These are phyloP conservation scores for Podila horticola DNA, from an alignment of 192 early-diverging fungal species.

Conservation along the genomic window DNA sequence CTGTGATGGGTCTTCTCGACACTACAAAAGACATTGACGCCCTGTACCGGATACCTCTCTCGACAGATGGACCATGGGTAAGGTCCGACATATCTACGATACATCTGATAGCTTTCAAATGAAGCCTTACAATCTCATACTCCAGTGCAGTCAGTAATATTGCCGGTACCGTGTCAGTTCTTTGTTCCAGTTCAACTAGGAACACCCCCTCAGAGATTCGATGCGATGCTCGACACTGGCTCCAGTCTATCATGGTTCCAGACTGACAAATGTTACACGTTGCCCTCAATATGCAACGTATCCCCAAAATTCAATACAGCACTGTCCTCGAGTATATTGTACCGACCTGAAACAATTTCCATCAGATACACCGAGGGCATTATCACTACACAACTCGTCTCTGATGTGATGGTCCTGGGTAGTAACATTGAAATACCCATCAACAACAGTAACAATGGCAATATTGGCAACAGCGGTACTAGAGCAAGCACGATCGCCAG, in stretches of 20 bases:
- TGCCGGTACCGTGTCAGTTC: slow-evolving; percentile 1
- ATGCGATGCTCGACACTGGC: slow-evolving; percentile 40
- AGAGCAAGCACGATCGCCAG: background rate
- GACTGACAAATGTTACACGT: slow-evolving; percentile 3
- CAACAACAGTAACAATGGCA: background rate
- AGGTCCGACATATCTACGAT: background rate
- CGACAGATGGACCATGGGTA: slow-evolving; percentile 42
- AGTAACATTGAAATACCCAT: background rate
- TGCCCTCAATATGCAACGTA: slow-evolving; percentile 6
- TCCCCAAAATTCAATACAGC: slow-evolving; percentile 30
- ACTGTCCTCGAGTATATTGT: slow-evolving; percentile 7
- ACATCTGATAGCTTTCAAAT: background rate
- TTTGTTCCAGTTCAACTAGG: slow-evolving; percentile 36
- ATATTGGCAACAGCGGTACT: background rate
- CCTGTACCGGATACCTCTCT: slow-evolving; percentile 33
- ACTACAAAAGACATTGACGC: slow-evolving; percentile 6
- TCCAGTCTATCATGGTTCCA: slow-evolving; percentile 48
- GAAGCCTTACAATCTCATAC: background rate
- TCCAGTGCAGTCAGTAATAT: too few species aligned
- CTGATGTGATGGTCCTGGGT: slow-evolving; percentile 22
- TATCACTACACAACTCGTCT: slow-evolving; percentile 20
- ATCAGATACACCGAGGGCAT: slow-evolving; percentile 31
- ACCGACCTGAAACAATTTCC: slow-evolving; percentile 8
- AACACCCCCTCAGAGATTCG: slow-evolving; percentile 28
- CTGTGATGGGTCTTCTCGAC: background rate